phyloP scores from a whole-genome alignment of 257 asterid genomes.

The Solanum boliviense region DNA sequence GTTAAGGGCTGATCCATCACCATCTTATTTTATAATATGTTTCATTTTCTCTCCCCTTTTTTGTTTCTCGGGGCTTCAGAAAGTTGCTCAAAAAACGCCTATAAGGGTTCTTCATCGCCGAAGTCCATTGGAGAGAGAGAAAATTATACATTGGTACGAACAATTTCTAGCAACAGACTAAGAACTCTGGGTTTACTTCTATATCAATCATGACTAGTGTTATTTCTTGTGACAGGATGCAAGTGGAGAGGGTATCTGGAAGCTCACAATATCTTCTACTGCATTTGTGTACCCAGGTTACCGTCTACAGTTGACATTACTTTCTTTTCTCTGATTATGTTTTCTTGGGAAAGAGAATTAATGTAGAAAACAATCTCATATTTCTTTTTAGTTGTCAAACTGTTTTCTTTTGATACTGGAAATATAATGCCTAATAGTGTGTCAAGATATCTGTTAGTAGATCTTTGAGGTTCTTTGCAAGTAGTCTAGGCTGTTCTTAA shows the following conservation, averaged over 20 bases:
- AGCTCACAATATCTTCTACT: constrained; percentile 61
- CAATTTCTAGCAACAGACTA: not conserved
- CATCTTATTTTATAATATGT: not conserved
- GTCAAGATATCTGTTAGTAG: too few relatives aligned
- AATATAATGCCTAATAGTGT: too few relatives aligned
- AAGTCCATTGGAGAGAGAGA: constrained; percentile 86
- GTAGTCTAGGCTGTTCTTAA: too few relatives aligned
- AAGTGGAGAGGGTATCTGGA: constrained; percentile 54
- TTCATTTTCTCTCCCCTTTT: not conserved
- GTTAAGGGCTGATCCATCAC: not conserved
- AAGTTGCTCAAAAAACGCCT: constrained; percentile 86
- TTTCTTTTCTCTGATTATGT: not conserved
- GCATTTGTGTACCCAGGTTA: constrained; percentile 94
- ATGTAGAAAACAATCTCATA: too few relatives aligned
- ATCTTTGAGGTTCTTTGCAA: too few relatives aligned
- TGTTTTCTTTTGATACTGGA: too few relatives aligned
- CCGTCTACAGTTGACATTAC: not conserved
- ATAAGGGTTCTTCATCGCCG: constrained; percentile 95
- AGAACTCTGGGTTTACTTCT: not conserved
- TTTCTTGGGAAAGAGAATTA: not conserved
- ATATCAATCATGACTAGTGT: not conserved
- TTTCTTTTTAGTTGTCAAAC: too few relatives aligned
- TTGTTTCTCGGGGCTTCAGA: constrained; percentile 24
- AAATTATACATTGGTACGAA: constrained; percentile 68
- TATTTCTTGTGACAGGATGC: constrained; percentile 57